Conservation (phyloP, 2,329 filamentous ascomycete genomes). For the Claviceps sp. region DNA sequence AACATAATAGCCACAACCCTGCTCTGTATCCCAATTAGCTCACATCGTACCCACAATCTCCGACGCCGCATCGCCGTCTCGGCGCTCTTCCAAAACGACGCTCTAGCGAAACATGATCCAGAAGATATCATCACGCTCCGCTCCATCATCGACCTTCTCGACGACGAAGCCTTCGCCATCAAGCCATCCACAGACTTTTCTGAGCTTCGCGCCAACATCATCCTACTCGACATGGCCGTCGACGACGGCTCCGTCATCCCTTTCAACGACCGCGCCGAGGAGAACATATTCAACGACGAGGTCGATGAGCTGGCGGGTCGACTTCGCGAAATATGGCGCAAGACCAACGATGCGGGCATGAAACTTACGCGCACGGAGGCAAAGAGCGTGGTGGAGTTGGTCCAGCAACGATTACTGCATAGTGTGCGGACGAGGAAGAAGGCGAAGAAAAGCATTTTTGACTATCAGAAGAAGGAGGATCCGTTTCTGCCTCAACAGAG, state of each 20-base stretch:
- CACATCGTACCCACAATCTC: slow-evolving; percentile 40
- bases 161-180: slow-evolving; percentile 36
- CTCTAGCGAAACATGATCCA: slow-evolving; percentile 26
- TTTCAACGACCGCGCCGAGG: slow-evolving; percentile 16
- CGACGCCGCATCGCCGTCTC: slow-evolving; percentile 52
- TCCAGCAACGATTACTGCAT: slow-evolving; percentile 61
- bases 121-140: slow-evolving; percentile 28
- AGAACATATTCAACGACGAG: slow-evolving; percentile 49
- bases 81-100: slow-evolving; percentile 42
- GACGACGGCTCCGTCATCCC: slow-evolving; percentile 39
- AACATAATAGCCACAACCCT: slow-evolving; percentile 46
- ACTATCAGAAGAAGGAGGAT: slow-evolving; percentile 23
- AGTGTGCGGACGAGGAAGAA: slow-evolving; percentile 53
- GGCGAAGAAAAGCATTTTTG: slow-evolving; percentile 39
- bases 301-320: slow-evolving; percentile 53
- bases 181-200: slow-evolving; percentile 50
- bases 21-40: slow-evolving; percentile 41
- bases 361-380: slow-evolving; percentile 60
- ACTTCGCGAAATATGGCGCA: slow-evolving; percentile 43
- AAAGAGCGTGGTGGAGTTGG: slow-evolving; percentile 60
- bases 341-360: slow-evolving; percentile 63
- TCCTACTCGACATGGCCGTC: slow-evolving; percentile 62
- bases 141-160: slow-evolving; percentile 33
- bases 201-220: slow-evolving; percentile 49
- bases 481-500: slow-evolving; percentile 29